Base-by-base conservation (phyloP, 2,329 filamentous ascomycete genomes). In the Stagonosporopsis vannaccii region DNA sequence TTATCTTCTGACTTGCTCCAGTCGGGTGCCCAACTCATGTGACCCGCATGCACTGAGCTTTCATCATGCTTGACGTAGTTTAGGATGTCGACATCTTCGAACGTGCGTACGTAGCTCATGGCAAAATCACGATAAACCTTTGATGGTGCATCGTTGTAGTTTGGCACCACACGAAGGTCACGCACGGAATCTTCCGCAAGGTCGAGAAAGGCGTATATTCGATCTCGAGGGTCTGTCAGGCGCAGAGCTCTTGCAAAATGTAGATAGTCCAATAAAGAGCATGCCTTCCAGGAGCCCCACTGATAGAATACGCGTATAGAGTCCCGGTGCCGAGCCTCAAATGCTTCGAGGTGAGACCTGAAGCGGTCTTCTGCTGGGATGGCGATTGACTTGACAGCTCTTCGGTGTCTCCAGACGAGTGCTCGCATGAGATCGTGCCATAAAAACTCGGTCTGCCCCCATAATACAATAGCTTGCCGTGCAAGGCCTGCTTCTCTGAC, bases 141-240 rank as follows among this genome's bases (percentile, higher is more conserved):
- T 6, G 33, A 25, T 6, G 48, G 54, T 4, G 44, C 3, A n/a
- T 57, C 53, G 3, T 48, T 54, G 42, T 60, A 60, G 20, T 60
- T 60, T 7, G 58, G 58, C 2, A 37, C 30, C 6, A 60, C 17
- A 4, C n/a, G 20, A 19, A 60, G 30, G 3, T 30, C 36, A 13
- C 32, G 30, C 15, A 41, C 39, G 8, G 33, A 50, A n/a, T 56
- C 42, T 5, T 52, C 41, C 3, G 39, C 51, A 66, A 40, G 51
- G 19, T 58, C 55, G n/a, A 61, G 36, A 22, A 61, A 58, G 15
- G 59, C 54, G 17, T 50, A 61, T 32, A 61, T 58, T 22, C 55
- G 39, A 30, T 61, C 59, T 25, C 59, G 41, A 22, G 47, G 22
- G 33, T 51, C 41, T 2, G 39, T 61, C 48, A 58, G 30, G 11